Base-by-base conservation (phyloP, 2,329 filamentous ascomycete genomes). In the Sclerotinia nivalis region DNA sequence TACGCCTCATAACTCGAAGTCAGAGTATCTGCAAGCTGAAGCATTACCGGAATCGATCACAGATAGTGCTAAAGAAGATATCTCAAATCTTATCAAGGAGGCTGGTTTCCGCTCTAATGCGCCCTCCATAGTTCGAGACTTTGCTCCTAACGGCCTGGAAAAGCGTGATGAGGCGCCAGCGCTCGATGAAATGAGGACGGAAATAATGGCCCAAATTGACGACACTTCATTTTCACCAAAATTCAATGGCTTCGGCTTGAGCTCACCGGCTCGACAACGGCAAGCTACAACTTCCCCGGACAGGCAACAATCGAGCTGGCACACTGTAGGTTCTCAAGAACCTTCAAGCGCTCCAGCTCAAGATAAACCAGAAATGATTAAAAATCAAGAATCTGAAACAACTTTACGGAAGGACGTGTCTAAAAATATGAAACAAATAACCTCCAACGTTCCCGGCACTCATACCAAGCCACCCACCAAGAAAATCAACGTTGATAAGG, bases 31-130 rank as follows among this genome's bases (percentile, higher is more conserved):
- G 40, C 58, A 50, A 31, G 47, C 80, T 72, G 75, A 80, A 73
- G 75, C 66, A n/a, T 37, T 69, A 40, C 37, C 60, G 18, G 73
- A 74, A 37, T 71, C 72, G 20, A 69, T 75, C 13, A 75, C 75
- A 7, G 73, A 75, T 22, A 73, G 73, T 37, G 71, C 73, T 12
- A 80, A 72, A 28, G 78, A 79, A 55, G 80, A 83, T 34, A 83
- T 84, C 52, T 81, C 80, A 60, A 74, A 80, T 55, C 76, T 85
- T 61, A 85, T 85, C 54, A 80, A 79, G 62, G 81, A 85, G 61
- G 83, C 83, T 20, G 84, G 83, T 5, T 85, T 84, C 74, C 79
- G 82, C 49, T 82, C 82, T 31, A 80, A 80, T 25, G 74, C 85
- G 56, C 81, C 82, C 4, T 80, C 83, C 20, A 72, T 80, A 31